phyloP scores from a whole-genome alignment of 768 basidiomycete genomes.

The Thelephora ganbajun region DNA sequence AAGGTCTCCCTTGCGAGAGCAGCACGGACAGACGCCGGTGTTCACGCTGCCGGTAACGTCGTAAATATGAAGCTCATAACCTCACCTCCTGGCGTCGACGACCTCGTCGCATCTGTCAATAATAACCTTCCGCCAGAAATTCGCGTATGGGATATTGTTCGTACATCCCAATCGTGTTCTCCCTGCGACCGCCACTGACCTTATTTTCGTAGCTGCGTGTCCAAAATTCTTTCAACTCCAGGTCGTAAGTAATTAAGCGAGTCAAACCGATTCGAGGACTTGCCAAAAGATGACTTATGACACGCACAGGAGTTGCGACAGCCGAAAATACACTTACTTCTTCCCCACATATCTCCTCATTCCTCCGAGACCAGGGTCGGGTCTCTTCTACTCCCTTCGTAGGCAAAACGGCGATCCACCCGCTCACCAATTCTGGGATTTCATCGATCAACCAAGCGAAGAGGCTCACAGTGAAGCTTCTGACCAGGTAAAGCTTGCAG shows the following conservation, averaged over 20 bases:
- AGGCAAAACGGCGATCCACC: conserved; percentile 17
- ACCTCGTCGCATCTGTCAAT: conserved; percentile 67
- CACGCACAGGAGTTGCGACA: conserved; percentile 69
- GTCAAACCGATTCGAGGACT: not conserved
- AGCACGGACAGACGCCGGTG: conserved; percentile 93
- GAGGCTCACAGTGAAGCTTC: conserved; percentile 1
- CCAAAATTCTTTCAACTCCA: conserved; percentile 74
- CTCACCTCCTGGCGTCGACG: conserved; percentile 51
- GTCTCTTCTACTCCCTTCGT: conserved; percentile 33
- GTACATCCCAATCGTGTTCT: conserved; percentile 16
- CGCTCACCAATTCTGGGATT: conserved; percentile 49
- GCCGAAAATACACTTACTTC: conserved; percentile 94
- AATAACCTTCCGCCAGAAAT: conserved; percentile 83
- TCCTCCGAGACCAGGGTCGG: conserved; percentile 71
- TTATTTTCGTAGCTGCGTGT: conserved; percentile 34
- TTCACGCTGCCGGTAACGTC: conserved; percentile 91
- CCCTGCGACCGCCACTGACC: not conserved
- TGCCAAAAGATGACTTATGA: not conserved
- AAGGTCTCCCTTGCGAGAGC: conserved; percentile 78
- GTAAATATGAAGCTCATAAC: conserved; percentile 87
- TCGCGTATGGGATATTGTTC: conserved; percentile 79
- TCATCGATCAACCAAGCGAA: too few species aligned
- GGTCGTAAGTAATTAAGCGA: conserved; percentile 33
- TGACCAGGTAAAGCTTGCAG: conserved; percentile 27
- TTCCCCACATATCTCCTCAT: conserved; percentile 89